These are phyloP conservation scores for Cochliopodium minus DNA, from an alignment of 208 protist genomes.

Conservation along the genomic window DNA sequence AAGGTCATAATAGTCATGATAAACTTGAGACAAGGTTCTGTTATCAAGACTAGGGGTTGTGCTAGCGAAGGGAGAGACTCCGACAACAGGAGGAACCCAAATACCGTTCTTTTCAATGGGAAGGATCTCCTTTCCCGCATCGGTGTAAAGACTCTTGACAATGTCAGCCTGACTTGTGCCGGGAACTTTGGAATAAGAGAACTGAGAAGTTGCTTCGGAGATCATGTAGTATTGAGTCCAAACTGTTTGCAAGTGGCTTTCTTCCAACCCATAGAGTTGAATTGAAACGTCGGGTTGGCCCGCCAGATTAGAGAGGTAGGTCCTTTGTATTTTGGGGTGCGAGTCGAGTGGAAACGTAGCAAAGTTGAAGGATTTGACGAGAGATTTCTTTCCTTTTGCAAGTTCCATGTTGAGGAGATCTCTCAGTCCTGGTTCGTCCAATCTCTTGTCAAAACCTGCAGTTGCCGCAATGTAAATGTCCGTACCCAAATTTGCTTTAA, in stretches of 20 bases:
- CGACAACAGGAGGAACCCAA: no score
- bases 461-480: no score
- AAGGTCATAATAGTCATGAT: no score
- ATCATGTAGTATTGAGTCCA: constrained; percentile 27
- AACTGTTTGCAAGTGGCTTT: constrained; percentile 15
- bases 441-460: no score
- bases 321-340: neutral
- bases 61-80: no score
- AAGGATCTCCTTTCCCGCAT: constrained; percentile 1
- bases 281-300: constrained; percentile 33
- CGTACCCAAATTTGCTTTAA: neutral
- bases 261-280: constrained; percentile 19
- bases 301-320: neutral
- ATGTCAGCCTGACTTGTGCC: constrained; percentile 2
- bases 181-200: neutral
- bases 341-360: neutral
- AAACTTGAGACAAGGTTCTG: no score
- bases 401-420: no score
- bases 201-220: neutral
- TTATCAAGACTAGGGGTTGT: no score
- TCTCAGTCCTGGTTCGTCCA: no score
- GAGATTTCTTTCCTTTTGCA: no score
- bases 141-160: neutral
- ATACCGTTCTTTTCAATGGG: neutral
- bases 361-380: no score